Conservation (phyloP, 495 filamentous ascomycete genomes). For the Usnea hakonensis region DNA sequence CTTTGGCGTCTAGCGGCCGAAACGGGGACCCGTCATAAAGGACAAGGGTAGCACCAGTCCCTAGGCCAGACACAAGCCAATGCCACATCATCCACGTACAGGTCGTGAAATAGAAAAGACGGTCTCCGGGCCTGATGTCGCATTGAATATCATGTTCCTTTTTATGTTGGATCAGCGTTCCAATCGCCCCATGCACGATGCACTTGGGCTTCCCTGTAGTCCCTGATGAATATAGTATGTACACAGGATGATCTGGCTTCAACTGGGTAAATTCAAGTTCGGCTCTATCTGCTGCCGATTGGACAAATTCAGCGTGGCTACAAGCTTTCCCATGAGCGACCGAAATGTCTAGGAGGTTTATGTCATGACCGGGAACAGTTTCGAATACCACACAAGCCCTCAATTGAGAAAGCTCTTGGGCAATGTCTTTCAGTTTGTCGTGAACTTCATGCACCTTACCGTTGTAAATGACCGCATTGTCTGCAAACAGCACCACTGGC, state of each 20-base stretch:
- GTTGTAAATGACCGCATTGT: constrained; percentile 84
- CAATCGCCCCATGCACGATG: constrained; percentile 82
- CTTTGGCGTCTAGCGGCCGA: constrained; percentile 47
- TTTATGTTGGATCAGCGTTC: constrained; percentile 86
- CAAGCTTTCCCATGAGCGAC: constrained; percentile 43
- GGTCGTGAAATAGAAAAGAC: constrained; percentile 82
- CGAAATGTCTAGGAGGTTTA: constrained; percentile 43
- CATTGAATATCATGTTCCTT: constrained; percentile 86
- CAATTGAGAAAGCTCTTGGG: constrained; percentile 53
- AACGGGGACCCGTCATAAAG: constrained; percentile 90
- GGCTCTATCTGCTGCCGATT: constrained; percentile 32
- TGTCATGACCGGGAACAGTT: constrained; percentile 43
- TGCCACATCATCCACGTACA: constrained; percentile 98
- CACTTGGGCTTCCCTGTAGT: constrained; percentile 89
- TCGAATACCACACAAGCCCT: constrained; percentile 63
- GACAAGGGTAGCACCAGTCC: constrained; percentile 69
- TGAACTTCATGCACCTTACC: constrained; percentile 69
- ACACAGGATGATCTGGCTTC: constrained; percentile 74
- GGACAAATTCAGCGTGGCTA: constrained; percentile 45
- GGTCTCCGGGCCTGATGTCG: constrained; percentile 56
- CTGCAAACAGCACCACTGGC: constrained; percentile 72
- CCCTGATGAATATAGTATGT: constrained; percentile 80
- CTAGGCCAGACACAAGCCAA: constrained; percentile 79
- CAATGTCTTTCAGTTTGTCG: constrained; percentile 65
- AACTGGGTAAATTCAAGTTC: constrained; percentile 64